These are phyloP conservation scores for Olyra latifolia DNA, from an alignment of 176 grass and related monocot species.

Conservation along the genomic window DNA sequence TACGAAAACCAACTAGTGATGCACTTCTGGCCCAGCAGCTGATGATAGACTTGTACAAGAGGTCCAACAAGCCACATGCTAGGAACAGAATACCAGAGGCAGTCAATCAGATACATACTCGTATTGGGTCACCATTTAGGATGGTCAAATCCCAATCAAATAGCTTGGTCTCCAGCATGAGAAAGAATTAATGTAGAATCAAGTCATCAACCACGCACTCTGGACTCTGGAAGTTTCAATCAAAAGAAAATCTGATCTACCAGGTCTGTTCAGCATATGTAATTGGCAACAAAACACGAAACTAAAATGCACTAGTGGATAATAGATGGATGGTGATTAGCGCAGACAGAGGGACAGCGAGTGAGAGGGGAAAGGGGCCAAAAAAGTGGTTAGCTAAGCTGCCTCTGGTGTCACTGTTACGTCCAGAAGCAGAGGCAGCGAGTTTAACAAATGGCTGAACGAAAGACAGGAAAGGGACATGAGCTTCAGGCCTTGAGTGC, in stretches of 20 bases:
- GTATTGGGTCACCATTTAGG: slow-evolving; percentile 4
- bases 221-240: not conserved
- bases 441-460: not conserved
- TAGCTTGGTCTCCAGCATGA: not conserved
- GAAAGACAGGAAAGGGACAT: not conserved
- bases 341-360: not conserved
- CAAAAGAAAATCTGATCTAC: not conserved
- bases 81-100: slow-evolving; percentile 12
- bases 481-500: slow-evolving; percentile 5
- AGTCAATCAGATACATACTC: not conserved
- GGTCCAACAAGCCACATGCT: not conserved
- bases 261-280: not conserved
- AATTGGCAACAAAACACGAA: not conserved
- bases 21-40: not conserved
- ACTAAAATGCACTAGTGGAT: not conserved
- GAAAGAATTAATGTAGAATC: not conserved
- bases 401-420: slow-evolving; percentile 35
- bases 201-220: not conserved
- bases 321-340: slow-evolving; percentile 23
- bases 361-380: not conserved
- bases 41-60: slow-evolving; percentile 21
- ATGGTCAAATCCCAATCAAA: slow-evolving; percentile 20
- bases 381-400: slow-evolving; percentile 28
- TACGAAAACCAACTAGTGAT: not conserved
- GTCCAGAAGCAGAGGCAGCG: not conserved